Evolutionary conservation across 768 basidiomycete genomes (phyloP).

Genomic region (Lactarius akahatsu): DNA sequence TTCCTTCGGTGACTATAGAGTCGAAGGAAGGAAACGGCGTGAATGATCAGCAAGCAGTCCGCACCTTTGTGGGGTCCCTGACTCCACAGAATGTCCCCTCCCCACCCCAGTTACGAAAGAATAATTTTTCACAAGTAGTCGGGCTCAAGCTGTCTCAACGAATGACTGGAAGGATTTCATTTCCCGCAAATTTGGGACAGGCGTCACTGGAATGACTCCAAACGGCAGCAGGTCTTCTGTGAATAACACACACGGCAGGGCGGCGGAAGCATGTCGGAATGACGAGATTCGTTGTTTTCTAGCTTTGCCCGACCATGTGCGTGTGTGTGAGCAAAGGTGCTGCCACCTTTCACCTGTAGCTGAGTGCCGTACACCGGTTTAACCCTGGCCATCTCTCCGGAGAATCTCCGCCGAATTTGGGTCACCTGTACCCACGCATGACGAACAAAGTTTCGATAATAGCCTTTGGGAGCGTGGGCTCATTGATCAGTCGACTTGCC

Average conservation of each 20-base stretch:
- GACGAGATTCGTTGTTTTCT: slow-evolving; percentile 19
- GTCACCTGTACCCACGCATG: slow-evolving; percentile 14
- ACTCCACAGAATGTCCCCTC: background rate
- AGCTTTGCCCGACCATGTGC: slow-evolving; percentile 5
- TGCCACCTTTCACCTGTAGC: slow-evolving; percentile 9
- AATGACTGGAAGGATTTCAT: slow-evolving; percentile 21
- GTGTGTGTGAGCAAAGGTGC: background rate
- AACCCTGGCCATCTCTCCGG: slow-evolving; percentile 10
- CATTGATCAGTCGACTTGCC: slow-evolving; percentile 26
- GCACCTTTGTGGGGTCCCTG: background rate
- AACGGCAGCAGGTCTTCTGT: slow-evolving; percentile 19
- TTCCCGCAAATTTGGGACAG: slow-evolving; percentile 12
- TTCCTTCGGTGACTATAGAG: slow-evolving; percentile 3
- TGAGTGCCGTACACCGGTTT: slow-evolving; percentile 9
- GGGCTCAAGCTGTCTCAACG: slow-evolving; percentile 1
- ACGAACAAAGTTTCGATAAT: slow-evolving; percentile 15
- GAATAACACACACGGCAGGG: slow-evolving; percentile 17
- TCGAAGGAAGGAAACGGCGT: background rate
- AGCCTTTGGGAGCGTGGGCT: slow-evolving; percentile 11
- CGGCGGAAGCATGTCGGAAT: slow-evolving; percentile 25
- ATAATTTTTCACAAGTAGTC: slow-evolving; percentile 4
- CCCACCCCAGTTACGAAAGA: slow-evolving; percentile 10
- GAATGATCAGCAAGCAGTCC: slow-evolving; percentile 9
- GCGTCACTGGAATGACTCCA: slow-evolving; percentile 19
- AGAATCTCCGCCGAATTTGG: slow-evolving; percentile 18